These are phyloP conservation scores for Arabidopsis arenosa DNA, from an alignment of 345 rosid genomes.

Conservation along the genomic window DNA sequence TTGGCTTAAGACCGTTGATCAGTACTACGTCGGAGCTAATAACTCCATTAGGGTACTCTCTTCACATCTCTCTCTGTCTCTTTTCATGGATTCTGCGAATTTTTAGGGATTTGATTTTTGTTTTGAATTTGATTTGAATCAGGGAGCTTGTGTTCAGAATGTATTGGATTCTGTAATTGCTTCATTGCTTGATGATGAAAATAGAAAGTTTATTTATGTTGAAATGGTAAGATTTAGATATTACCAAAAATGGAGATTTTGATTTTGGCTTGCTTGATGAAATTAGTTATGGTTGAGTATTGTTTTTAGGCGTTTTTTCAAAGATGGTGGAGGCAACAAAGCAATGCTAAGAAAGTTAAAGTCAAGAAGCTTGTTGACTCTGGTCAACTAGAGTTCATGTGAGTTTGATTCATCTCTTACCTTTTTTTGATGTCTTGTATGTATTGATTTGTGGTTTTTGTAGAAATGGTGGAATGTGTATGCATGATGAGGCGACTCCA, in stretches of 20 bases:
- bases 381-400: slow-evolving; percentile 96
- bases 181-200: slow-evolving; percentile 76
- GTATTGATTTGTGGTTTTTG: slow-evolving; percentile 28
- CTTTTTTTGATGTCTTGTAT: not conserved
- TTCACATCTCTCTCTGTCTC: not conserved
- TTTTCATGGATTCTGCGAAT: slow-evolving; percentile 4
- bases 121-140: slow-evolving; percentile 30
- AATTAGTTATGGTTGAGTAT: slow-evolving; percentile 2
- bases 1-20: slow-evolving; percentile 97
- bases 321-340: slow-evolving; percentile 99
- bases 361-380: slow-evolving; percentile 84
- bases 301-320: slow-evolving; percentile 81
- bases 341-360: slow-evolving; percentile 63
- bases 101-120: slow-evolving; percentile 34
- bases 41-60: slow-evolving; percentile 79
- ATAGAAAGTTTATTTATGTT: slow-evolving; percentile 90
- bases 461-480: slow-evolving; percentile 94
- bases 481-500: slow-evolving; percentile 94
- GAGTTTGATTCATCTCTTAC: slow-evolving; percentile 32
- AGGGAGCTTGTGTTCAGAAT: slow-evolving; percentile 96
- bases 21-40: slow-evolving; percentile 89
- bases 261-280: not conserved
- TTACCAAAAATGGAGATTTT: not conserved
- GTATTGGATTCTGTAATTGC: slow-evolving; percentile 88
- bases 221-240: slow-evolving; percentile 59